Percentiles rank a stretch among this genome's conserved stretches.
These are phyloP conservation scores for Daldinia bambusicola DNA, from an alignment of 495 filamentous ascomycete genomes.

Conservation along the genomic window DNA sequence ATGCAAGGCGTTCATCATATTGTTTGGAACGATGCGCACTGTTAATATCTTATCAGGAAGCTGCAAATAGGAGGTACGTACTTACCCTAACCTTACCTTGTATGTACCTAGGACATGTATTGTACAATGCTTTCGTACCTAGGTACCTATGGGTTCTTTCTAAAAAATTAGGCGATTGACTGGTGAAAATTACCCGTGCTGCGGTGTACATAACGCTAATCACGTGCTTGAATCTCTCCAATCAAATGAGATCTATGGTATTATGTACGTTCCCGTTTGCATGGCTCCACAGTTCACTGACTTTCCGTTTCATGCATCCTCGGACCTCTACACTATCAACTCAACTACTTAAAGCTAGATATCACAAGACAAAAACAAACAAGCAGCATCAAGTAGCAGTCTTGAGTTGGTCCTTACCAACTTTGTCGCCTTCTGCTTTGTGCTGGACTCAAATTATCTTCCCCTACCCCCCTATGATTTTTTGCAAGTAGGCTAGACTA, in stretches of 20 bases:
- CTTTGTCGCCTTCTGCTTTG: slow-evolving; percentile 7
- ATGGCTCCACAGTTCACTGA: neutral
- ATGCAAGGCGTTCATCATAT: neutral
- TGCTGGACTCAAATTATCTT: slow-evolving; percentile 23
- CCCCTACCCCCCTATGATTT: slow-evolving; percentile 14
- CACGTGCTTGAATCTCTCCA: slow-evolving; percentile 18
- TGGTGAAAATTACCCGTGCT: slow-evolving; percentile 1
- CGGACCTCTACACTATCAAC: neutral
- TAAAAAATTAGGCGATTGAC: too few relatives aligned
- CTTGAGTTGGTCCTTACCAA: slow-evolving; percentile 4
- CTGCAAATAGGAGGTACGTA: neutral
- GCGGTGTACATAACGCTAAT: neutral
- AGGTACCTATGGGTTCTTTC: too few relatives aligned
- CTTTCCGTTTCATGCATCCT: slow-evolving; percentile 16
- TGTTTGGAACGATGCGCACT: neutral
- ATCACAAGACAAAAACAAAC: slow-evolving; percentile 26
- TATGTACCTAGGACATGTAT: too few relatives aligned
- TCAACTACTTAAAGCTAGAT: slow-evolving; percentile 26
- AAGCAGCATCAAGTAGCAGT: slow-evolving; percentile 26
- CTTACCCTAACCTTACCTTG: neutral
- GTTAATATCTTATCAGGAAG: neutral
- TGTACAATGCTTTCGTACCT: too few relatives aligned
- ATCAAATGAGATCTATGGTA: slow-evolving; percentile 3
- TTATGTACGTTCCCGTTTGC: slow-evolving; percentile 5
- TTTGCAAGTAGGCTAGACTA: slow-evolving; percentile 33